Percentiles rank a stretch among this genome's conserved stretches.
Evolutionary conservation across 2,329 filamentous ascomycete species (phyloP).

Genomic region (Neocatenulostroma microsporum): DNA sequence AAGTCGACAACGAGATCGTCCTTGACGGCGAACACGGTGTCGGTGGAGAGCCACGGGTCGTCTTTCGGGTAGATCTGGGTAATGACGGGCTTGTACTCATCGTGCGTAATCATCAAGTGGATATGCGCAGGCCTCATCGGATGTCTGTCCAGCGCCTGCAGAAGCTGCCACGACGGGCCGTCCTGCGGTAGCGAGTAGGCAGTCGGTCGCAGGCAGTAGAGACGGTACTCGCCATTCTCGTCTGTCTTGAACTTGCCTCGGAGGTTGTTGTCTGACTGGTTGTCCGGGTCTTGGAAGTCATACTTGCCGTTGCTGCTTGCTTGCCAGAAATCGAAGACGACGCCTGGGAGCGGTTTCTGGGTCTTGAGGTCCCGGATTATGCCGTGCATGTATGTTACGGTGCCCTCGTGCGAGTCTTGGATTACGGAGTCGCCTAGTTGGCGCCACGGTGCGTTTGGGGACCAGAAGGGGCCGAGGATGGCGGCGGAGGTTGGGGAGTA

Average conservation of each 20-base stretch:
- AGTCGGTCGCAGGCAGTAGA: slow-evolving; percentile 69
- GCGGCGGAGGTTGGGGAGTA: slow-evolving; percentile 63
- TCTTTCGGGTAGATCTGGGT: slow-evolving; percentile 53
- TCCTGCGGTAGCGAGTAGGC: slow-evolving; percentile 64
- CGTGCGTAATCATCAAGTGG: slow-evolving; percentile 49
- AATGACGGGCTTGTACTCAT: slow-evolving; percentile 49
- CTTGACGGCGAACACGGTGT: slow-evolving; percentile 57
- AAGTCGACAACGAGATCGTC: slow-evolving; percentile 53
- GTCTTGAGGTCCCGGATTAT: slow-evolving; percentile 57
- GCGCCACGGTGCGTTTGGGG: slow-evolving; percentile 64
- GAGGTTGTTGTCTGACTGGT: slow-evolving; percentile 65
- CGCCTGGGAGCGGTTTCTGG: slow-evolving; percentile 55
- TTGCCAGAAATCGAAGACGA: slow-evolving; percentile 73
- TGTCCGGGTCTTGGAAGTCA: slow-evolving; percentile 60
- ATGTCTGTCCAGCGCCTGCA: slow-evolving; percentile 49
- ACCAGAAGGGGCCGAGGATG: slow-evolving; percentile 74
- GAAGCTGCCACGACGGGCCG: slow-evolving; percentile 48
- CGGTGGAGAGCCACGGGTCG: slow-evolving; percentile 50
- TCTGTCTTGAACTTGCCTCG: slow-evolving; percentile 68
- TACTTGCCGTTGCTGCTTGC: slow-evolving; percentile 68
- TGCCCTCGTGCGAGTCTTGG: slow-evolving; percentile 53
- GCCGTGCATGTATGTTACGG: slow-evolving; percentile 61
- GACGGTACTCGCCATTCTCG: slow-evolving; percentile 60
- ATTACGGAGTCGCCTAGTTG: slow-evolving; percentile 60
- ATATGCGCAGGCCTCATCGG: slow-evolving; percentile 57